These are phyloP conservation scores for Phytophthora tentaculata DNA, from an alignment of 352 stramenopile genomes.

Conservation along the genomic window DNA sequence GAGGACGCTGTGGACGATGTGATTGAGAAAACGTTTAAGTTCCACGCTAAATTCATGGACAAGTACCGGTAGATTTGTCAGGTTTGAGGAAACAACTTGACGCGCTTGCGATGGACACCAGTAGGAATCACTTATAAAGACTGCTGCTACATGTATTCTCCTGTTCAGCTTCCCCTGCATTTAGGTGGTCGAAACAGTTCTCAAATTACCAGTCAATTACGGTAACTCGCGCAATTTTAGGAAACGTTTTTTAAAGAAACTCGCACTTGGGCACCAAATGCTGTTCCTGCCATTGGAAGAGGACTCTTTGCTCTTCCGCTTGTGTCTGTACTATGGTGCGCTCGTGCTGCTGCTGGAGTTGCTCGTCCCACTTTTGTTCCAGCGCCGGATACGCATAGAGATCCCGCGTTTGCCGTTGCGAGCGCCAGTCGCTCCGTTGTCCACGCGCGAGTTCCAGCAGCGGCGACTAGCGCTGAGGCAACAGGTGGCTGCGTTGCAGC, in stretches of 20 bases:
- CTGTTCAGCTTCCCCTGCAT: background rate
- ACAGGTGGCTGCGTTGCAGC: slow-evolving; percentile 48
- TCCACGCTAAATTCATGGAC: slow-evolving; percentile 96
- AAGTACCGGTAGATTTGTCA: slow-evolving; percentile 84
- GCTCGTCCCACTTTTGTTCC: slow-evolving; percentile 56
- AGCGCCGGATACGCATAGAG: slow-evolving; percentile 57
- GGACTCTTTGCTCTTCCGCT: slow-evolving; percentile 54
- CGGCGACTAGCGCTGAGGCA: slow-evolving; percentile 46
- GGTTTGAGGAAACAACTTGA: slow-evolving; percentile 1
- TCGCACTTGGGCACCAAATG: slow-evolving; percentile 21
- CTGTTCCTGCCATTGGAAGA: slow-evolving; percentile 60
- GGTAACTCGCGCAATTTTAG: background rate
- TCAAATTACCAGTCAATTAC: background rate
- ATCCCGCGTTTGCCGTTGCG: slow-evolving; percentile 38
- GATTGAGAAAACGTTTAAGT: slow-evolving; percentile 94
- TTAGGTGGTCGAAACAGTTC: background rate
- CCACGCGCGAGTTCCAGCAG: slow-evolving; percentile 48
- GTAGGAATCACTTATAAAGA: background rate
- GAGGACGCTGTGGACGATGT: slow-evolving; percentile 96
- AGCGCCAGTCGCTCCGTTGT: slow-evolving; percentile 33
- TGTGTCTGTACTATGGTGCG: slow-evolving; percentile 65
- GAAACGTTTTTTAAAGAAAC: background rate
- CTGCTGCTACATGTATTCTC: background rate
- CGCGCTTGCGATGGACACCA: background rate
- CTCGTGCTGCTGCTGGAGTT: slow-evolving; percentile 60